Percentiles rank a stretch among this genome's conserved stretches.
phyloP scores from a whole-genome alignment of 2,329 filamentous ascomycete genomes.

The Ceratocystis lukuohia region DNA sequence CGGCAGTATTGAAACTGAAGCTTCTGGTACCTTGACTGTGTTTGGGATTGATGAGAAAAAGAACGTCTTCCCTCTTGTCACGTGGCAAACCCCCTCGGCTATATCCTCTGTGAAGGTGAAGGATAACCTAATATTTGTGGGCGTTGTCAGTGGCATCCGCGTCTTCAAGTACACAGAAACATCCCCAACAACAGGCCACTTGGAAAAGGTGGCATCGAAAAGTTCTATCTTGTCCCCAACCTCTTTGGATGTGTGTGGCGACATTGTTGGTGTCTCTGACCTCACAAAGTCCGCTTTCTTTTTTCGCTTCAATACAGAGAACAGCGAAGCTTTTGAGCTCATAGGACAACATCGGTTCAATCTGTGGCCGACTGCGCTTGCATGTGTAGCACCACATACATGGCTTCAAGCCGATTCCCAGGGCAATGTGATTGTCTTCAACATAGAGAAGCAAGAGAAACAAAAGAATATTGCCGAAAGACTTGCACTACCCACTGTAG shows the following conservation, averaged over 20 bases:
- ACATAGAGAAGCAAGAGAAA: slow-evolving; percentile 61
- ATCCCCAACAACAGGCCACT: slow-evolving; percentile 40
- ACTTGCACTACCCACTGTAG: not conserved
- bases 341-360: slow-evolving; percentile 69
- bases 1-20: not conserved
- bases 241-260: slow-evolving; percentile 60
- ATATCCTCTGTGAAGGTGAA: slow-evolving; percentile 68
- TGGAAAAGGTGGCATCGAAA: slow-evolving; percentile 63
- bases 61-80: slow-evolving; percentile 56
- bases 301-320: slow-evolving; percentile 54
- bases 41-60: slow-evolving; percentile 68
- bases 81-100: slow-evolving; percentile 59
- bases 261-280: slow-evolving; percentile 72
- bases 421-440: slow-evolving; percentile 75
- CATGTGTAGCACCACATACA: slow-evolving; percentile 33
- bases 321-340: slow-evolving; percentile 64
- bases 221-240: slow-evolving; percentile 74
- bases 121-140: slow-evolving; percentile 66
- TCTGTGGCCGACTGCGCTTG: slow-evolving; percentile 59
- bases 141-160: slow-evolving; percentile 74
- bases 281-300: slow-evolving; percentile 86
- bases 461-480: slow-evolving; percentile 59
- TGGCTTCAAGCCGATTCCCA: slow-evolving; percentile 79
- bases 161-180: slow-evolving; percentile 43
- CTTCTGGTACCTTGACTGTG: slow-evolving; percentile 35